Evolutionary conservation across 2,329 filamentous ascomycete species (phyloP).

Genomic region (Aspergillus aculeatinus): DNA sequence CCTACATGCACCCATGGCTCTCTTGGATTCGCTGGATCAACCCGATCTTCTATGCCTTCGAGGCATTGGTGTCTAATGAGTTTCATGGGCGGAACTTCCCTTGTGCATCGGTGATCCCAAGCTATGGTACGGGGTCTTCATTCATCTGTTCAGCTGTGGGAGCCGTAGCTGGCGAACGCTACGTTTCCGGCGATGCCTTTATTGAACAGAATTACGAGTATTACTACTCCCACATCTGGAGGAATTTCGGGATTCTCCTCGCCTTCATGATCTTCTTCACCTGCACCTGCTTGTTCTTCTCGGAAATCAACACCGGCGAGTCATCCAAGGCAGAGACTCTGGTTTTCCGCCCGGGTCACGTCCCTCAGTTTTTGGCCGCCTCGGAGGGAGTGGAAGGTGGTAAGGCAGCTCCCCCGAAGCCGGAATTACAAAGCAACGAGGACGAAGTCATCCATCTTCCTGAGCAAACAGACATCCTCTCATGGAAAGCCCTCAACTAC

Average conservation of each 20-base stretch:
- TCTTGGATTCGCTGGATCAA: slow-evolving; percentile 41
- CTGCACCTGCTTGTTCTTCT: slow-evolving; percentile 56
- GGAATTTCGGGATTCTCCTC: slow-evolving; percentile 67
- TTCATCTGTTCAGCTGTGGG: slow-evolving; percentile 59
- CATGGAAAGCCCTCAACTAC: slow-evolving; percentile 78
- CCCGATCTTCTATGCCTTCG: slow-evolving; percentile 34
- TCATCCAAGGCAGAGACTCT: slow-evolving; percentile 75
- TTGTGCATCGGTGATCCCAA: slow-evolving; percentile 22
- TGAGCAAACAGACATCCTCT: slow-evolving; percentile 69
- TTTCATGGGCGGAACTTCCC: slow-evolving; percentile 28
- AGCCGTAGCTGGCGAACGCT: slow-evolving; percentile 51
- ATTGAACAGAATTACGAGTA: slow-evolving; percentile 58
- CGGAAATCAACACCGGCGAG: slow-evolving; percentile 55
- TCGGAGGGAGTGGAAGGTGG: slow-evolving; percentile 1
- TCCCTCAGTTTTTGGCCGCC: slow-evolving; percentile 45
- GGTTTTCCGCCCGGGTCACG: slow-evolving; percentile 63
- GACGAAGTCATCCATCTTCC: slow-evolving; percentile 51
- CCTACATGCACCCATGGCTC: slow-evolving; percentile 52
- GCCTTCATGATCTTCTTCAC: slow-evolving; percentile 63
- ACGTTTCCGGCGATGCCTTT: slow-evolving; percentile 61
- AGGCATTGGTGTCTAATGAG: slow-evolving; percentile 32
- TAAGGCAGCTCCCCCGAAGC: neutral
- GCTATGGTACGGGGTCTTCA: slow-evolving; percentile 6
- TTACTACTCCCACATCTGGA: slow-evolving; percentile 60
- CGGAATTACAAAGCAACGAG: slow-evolving; percentile 42